A percentile compares a stretch with the other conserved stretches of the same genome.
Conservation (phyloP, 2,329 filamentous ascomycete species). For the Laburnicola sp. region DNA sequence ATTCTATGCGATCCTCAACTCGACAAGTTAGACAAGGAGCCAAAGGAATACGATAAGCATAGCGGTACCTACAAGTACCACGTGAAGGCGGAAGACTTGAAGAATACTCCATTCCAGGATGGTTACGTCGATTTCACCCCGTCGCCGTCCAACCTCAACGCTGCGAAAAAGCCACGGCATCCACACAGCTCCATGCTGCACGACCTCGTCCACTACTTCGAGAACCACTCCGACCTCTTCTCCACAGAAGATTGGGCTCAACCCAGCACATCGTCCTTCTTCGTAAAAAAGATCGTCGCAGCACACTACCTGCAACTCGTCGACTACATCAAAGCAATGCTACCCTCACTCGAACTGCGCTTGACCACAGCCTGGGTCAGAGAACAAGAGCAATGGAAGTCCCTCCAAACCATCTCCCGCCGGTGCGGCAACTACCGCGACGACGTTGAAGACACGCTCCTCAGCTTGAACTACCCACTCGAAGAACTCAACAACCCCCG, state of each 20-base stretch:
- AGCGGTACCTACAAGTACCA: conserved; percentile 6
- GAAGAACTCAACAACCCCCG: conserved; percentile 6
- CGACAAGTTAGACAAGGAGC: conserved; percentile 13
- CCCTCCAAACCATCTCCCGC: conserved; percentile 36
- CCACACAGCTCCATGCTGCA: conserved; percentile 33
- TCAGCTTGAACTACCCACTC: conserved; percentile 33
- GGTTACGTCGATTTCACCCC: conserved; percentile 39
- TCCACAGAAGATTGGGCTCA: conserved; percentile 22
- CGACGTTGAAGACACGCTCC: conserved; percentile 38
- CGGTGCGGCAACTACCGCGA: conserved; percentile 43
- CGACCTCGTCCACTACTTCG: conserved; percentile 35
- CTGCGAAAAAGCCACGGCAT: conserved; percentile 15
- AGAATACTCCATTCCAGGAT: conserved; percentile 33
- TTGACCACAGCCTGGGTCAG: conserved; percentile 38
- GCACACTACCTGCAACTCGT: conserved; percentile 39
- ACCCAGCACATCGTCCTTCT: conserved; percentile 29
- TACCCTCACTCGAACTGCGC: conserved; percentile 38
- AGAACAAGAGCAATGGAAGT: conserved; percentile 42
- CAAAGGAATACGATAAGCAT: conserved; percentile 17
- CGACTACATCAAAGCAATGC: conserved; percentile 42
- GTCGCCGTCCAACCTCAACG: conserved; percentile 1
- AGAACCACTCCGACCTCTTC: conserved; percentile 25
- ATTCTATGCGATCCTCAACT: conserved; percentile 41
- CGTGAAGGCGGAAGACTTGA: conserved; percentile 9
- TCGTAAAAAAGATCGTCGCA: conserved; percentile 41